Percentiles rank a stretch among this genome's conserved stretches.
Evolutionary conservation across 768 basidiomycete species (phyloP).

Genomic region (Kwoniella pini): DNA sequence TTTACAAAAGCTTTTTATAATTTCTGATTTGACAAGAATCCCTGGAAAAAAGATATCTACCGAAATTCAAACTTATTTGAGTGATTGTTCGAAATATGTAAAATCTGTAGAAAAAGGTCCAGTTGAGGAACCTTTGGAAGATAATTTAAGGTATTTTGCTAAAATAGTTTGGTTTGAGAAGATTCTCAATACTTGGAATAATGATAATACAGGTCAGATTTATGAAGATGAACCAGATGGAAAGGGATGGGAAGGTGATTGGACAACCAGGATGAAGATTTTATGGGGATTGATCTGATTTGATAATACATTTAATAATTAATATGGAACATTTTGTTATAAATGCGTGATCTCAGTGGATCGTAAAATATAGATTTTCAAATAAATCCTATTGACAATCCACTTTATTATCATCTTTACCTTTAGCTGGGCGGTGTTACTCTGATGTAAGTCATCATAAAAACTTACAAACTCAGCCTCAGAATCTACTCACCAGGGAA

Average conservation of each 20-base stretch:
- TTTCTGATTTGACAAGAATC: neutral
- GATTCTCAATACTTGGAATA: neutral
- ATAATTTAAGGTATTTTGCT: slow-evolving; percentile 3
- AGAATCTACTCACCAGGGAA: no score
- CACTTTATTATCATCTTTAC: no score
- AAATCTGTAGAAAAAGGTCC: neutral
- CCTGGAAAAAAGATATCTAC: neutral
- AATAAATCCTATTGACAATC: no score
- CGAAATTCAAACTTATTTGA: neutral
- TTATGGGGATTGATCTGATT: slow-evolving; percentile 13
- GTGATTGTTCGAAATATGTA: neutral
- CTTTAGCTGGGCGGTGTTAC: no score
- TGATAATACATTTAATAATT: no score
- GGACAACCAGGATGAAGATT: slow-evolving; percentile 13
- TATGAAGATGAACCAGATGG: slow-evolving; percentile 1
- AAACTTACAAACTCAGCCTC: no score
- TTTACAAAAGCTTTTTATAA: neutral
- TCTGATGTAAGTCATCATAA: no score
- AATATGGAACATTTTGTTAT: no score
- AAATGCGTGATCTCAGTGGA: no score
- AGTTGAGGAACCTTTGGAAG: slow-evolving; percentile 1
- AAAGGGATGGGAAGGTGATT: slow-evolving; percentile 6
- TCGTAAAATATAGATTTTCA: no score
- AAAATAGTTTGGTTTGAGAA: slow-evolving; percentile 10
- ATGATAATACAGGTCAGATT: neutral